phyloP scores from a whole-genome alignment of 192 early-diverging fungal species.

The Rhizophagus prolifer region DNA sequence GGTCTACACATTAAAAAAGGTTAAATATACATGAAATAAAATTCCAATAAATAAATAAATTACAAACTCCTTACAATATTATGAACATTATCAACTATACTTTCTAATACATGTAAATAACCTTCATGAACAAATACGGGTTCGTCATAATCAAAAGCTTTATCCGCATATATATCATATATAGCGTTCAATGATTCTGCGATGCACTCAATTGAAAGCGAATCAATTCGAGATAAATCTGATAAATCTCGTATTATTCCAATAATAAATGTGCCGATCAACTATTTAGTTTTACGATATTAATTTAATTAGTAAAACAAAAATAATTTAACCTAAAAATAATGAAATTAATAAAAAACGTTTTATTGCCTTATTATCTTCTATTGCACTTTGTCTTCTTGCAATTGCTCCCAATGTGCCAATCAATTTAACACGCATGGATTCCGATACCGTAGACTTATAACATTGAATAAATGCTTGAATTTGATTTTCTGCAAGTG shows the following conservation, averaged over 20 bases:
- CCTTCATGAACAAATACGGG: slow-evolving; percentile 78
- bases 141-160: slow-evolving; percentile 76
- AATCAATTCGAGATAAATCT: slow-evolving; percentile 33
- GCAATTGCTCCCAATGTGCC: slow-evolving; percentile 76
- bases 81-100: slow-evolving; percentile 48
- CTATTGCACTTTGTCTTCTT: slow-evolving; percentile 63
- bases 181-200: slow-evolving; percentile 82
- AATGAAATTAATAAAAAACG: not conserved
- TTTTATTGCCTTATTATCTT: slow-evolving; percentile 60
- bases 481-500: slow-evolving; percentile 43
- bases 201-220: slow-evolving; percentile 42
- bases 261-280: slow-evolving; percentile 69
- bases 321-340: not conserved
- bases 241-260: slow-evolving; percentile 41
- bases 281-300: slow-evolving; percentile 33
- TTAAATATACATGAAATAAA: not conserved
- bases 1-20: slow-evolving; percentile 20
- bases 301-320: not conserved
- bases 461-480: slow-evolving; percentile 47
- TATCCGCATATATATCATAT: slow-evolving; percentile 88
- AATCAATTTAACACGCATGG: slow-evolving; percentile 66
- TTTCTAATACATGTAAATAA: slow-evolving; percentile 59
- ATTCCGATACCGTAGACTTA: slow-evolving; percentile 40
- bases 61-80: slow-evolving; percentile 44
- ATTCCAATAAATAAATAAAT: not conserved